phyloP scores from a whole-genome alignment of 2,329 filamentous ascomycete species.

The Botrytis byssoidea region DNA sequence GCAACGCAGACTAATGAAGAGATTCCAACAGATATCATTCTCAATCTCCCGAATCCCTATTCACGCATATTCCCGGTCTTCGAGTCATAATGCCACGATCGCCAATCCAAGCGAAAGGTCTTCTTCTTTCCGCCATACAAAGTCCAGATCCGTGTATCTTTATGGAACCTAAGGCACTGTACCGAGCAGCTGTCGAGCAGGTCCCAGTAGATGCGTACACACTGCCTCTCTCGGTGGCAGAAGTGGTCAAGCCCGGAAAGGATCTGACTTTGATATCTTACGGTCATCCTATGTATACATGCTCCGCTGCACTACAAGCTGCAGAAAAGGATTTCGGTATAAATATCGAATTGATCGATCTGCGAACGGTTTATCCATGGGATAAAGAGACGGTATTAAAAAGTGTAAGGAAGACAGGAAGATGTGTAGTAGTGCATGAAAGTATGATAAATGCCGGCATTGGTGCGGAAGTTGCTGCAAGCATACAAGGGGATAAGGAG shows the following conservation, averaged over 20 bases:
- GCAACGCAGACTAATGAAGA: constrained; percentile 20
- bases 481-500: constrained; percentile 60
- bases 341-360: constrained; percentile 66
- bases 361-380: constrained; percentile 72
- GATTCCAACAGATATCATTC: constrained; percentile 57
- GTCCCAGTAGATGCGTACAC: constrained; percentile 67
- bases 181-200: constrained; percentile 70
- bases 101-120: constrained; percentile 68
- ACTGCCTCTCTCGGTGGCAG: constrained; percentile 66
- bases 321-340: constrained; percentile 67
- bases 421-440: constrained; percentile 70
- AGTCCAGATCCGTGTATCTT: constrained; percentile 70
- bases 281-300: constrained; percentile 69
- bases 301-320: constrained; percentile 61
- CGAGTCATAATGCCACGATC: constrained; percentile 69
- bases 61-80: constrained; percentile 68
- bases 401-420: constrained; percentile 68
- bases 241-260: constrained; percentile 63
- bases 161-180: constrained; percentile 73
- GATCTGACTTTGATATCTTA: constrained; percentile 69
- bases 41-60: constrained; percentile 69
- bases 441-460: constrained; percentile 74
- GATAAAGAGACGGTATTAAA: constrained; percentile 63
- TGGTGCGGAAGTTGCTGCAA: constrained; percentile 69
- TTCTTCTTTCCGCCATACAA: constrained; percentile 62